Evolutionary conservation across 2,329 filamentous ascomycete species (phyloP).

Genomic region (Phoma sp.): DNA sequence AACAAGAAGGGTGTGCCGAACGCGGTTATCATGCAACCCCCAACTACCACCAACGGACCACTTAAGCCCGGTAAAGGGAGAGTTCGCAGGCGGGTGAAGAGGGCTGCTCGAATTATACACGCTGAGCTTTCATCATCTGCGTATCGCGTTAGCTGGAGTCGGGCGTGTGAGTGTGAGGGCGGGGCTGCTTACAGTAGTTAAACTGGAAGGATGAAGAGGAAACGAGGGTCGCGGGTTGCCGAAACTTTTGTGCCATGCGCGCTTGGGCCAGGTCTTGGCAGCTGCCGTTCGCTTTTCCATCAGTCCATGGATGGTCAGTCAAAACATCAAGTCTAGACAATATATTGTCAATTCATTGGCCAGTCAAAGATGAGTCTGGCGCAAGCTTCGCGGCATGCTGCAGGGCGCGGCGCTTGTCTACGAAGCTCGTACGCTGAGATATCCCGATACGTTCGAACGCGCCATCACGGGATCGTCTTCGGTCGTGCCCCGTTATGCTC

Average conservation of each 20-base stretch:
- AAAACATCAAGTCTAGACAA: background rate
- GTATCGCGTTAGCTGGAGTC: conserved; percentile 29
- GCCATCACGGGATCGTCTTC: conserved; percentile 37
- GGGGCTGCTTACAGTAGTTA: conserved; percentile 80
- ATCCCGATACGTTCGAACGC: conserved; percentile 38
- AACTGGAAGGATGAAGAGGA: conserved; percentile 96
- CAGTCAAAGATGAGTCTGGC: conserved; percentile 29
- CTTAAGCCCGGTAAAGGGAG: conserved; percentile 91
- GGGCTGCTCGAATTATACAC: conserved; percentile 90
- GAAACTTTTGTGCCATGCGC: conserved; percentile 43
- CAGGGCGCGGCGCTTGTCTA: conserved; percentile 22
- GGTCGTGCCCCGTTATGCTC: conserved; percentile 15
- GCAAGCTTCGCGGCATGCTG: conserved; percentile 24
- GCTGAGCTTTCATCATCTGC: conserved; percentile 99
- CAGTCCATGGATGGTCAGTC: conserved; percentile 8
- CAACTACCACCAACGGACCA: conserved; percentile 72
- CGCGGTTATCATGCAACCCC: conserved; percentile 91
- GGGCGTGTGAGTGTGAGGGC: background rate
- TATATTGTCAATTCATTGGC: background rate
- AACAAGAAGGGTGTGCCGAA: conserved; percentile 99
- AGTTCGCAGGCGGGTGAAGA: conserved; percentile 72
- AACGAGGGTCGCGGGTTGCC: conserved; percentile 27
- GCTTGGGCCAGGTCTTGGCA: conserved; percentile 28
- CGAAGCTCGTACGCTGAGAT: conserved; percentile 43
- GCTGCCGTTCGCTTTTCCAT: conserved; percentile 7